These are phyloP conservation scores for Termitomyces sp. DNA, from an alignment of 768 basidiomycete species.

Conservation along the genomic window DNA sequence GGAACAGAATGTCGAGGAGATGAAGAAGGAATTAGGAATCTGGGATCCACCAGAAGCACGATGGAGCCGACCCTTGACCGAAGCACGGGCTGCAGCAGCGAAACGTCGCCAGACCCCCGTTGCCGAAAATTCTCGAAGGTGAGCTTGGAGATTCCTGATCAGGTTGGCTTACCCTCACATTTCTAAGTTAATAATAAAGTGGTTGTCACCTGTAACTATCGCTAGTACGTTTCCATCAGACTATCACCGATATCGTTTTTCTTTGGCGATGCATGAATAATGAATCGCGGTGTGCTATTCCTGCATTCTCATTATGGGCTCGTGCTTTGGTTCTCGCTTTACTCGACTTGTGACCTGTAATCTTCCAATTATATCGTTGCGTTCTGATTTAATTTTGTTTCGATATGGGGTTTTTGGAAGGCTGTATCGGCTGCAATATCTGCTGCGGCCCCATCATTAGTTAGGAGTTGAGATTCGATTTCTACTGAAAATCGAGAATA, in stretches of 20 bases:
- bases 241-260: too few relatives aligned
- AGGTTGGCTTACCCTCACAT: background rate
- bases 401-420: background rate
- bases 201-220: background rate
- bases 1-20: conserved; percentile 74
- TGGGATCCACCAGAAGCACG: conserved; percentile 74
- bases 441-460: background rate
- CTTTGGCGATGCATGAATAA: background rate
- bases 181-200: background rate
- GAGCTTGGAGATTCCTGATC: background rate
- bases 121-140: background rate
- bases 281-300: background rate
- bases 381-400: background rate
- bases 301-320: background rate
- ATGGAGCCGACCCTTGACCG: conserved; percentile 62
- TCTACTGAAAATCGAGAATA: background rate
- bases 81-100: conserved; percentile 50
- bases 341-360: background rate
- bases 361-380: background rate
- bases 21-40: conserved; percentile 82
- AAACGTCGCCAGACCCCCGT: conserved; percentile 13
- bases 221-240: background rate
- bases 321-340: background rate
- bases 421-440: background rate
- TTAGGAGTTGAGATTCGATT: background rate